These are phyloP conservation scores for Tolypocladium inflatum DNA, from an alignment of 2,329 filamentous ascomycete genomes.

Conservation along the genomic window DNA sequence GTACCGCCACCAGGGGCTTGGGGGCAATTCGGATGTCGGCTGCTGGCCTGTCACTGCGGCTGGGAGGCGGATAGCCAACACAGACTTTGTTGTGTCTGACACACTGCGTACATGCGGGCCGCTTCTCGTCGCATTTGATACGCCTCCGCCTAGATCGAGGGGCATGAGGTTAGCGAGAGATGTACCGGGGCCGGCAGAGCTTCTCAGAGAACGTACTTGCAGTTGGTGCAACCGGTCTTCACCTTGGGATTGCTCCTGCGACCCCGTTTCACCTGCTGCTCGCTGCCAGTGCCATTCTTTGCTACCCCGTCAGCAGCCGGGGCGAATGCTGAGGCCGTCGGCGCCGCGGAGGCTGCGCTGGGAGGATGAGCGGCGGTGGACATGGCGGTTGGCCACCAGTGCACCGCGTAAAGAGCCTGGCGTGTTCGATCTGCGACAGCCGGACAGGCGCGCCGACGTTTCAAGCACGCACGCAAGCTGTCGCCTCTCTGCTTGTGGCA, in stretches of 20 bases:
- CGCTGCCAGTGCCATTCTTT: not conserved
- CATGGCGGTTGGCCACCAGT: not conserved
- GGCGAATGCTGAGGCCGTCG: not conserved
- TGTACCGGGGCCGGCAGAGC: not conserved
- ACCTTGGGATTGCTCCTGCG: slow-evolving; percentile 51
- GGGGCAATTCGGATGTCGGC: slow-evolving; percentile 41
- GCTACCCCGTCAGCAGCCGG: not conserved
- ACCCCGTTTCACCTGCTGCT: slow-evolving; percentile 26
- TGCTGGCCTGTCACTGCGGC: slow-evolving; percentile 33
- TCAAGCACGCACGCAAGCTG: not conserved
- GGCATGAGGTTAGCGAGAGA: not conserved
- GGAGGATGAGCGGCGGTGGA: not conserved
- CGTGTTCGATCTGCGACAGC: not conserved
- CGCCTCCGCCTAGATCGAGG: slow-evolving; percentile 37
- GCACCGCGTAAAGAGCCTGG: not conserved
- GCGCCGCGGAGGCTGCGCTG: not conserved
- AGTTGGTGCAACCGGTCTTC: slow-evolving; percentile 57
- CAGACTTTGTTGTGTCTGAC: slow-evolving; percentile 48
- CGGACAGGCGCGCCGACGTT: not conserved
- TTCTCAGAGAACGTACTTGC: slow-evolving; percentile 49
- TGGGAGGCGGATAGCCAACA: slow-evolving; percentile 51
- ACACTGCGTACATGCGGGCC: slow-evolving; percentile 52
- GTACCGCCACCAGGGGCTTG: slow-evolving; percentile 25
- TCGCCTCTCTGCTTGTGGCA: not conserved
- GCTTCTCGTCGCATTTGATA: slow-evolving; percentile 58